Conservation (phyloP, 1,284 basidiomycete genomes). For the Austroboletus rostrupii region DNA sequence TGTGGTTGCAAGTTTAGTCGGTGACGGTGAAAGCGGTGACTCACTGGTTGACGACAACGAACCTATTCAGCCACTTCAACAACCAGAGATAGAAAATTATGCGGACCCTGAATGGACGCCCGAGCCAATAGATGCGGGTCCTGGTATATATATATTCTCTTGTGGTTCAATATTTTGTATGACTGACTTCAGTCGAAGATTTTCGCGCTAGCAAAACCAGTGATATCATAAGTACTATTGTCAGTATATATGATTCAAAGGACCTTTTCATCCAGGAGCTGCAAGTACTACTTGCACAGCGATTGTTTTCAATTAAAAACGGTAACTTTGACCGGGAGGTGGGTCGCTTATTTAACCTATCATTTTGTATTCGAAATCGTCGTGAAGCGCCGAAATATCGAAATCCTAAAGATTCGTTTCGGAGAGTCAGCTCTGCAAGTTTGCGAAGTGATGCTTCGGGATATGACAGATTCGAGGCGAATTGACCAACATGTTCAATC, state of each 20-base stretch:
- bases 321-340: constrained; percentile 85
- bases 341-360: constrained; percentile 17
- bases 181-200: constrained; percentile 44
- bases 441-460: constrained; percentile 95
- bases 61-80: constrained; percentile 69
- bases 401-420: constrained; percentile 90
- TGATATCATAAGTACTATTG: constrained; percentile 90
- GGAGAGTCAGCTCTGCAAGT: constrained; percentile 87
- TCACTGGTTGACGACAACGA: constrained; percentile 77
- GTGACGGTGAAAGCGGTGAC: constrained; percentile 80
- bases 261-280: constrained; percentile 93
- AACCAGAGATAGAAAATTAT: constrained; percentile 78
- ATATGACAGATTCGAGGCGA: constrained; percentile 89
- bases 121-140: constrained; percentile 90
- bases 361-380: constrained; percentile 2
- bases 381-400: constrained; percentile 78
- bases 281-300: constrained; percentile 82
- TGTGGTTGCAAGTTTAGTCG: constrained; percentile 88
- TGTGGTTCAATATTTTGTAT: background rate
- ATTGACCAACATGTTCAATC: constrained; percentile 82
- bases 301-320: constrained; percentile 74
- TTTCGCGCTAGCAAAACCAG: constrained; percentile 85
- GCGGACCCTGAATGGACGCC: constrained; percentile 89
- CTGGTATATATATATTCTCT: constrained; percentile 32
- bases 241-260: constrained; percentile 93